These are phyloP conservation scores for Cercophora samala DNA, from an alignment of 495 filamentous ascomycete species.

Conservation along the genomic window DNA sequence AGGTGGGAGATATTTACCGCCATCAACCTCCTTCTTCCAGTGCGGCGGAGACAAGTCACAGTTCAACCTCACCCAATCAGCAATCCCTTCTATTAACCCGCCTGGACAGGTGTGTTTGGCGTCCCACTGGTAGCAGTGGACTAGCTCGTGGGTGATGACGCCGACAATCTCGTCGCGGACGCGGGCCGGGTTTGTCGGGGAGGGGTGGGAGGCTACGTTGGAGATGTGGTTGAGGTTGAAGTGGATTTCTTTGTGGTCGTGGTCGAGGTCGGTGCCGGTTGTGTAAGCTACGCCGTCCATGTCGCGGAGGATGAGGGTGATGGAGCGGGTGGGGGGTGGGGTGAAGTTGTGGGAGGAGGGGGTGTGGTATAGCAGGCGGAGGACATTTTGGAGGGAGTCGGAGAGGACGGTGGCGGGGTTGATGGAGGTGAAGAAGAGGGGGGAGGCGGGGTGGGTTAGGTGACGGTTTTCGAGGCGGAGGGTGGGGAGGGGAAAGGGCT, in stretches of 20 bases:
- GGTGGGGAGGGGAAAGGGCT: not conserved
- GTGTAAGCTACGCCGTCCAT: slow-evolving; percentile 89
- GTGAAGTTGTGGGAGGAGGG: slow-evolving; percentile 38
- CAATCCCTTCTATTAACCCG: slow-evolving; percentile 87
- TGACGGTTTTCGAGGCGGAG: not conserved
- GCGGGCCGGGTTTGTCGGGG: slow-evolving; percentile 25
- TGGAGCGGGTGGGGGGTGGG: slow-evolving; percentile 58
- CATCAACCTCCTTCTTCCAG: slow-evolving; percentile 59
- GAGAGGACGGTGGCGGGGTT: slow-evolving; percentile 49
- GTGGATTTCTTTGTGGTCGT: slow-evolving; percentile 94
- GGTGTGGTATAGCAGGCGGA: slow-evolving; percentile 59
- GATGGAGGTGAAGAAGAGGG: not conserved
- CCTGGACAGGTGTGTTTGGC: slow-evolving; percentile 61
- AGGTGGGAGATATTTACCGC: too few species aligned
- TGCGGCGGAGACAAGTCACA: slow-evolving; percentile 74
- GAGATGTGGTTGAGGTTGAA: slow-evolving; percentile 74
- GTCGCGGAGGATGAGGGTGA: slow-evolving; percentile 80
- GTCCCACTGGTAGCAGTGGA: slow-evolving; percentile 91
- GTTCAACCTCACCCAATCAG: slow-evolving; percentile 85
- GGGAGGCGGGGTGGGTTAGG: not conserved
- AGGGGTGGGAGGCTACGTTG: slow-evolving; percentile 33
- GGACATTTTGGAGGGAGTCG: slow-evolving; percentile 60
- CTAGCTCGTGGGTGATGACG: slow-evolving; percentile 87
- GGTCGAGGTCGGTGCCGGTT: slow-evolving; percentile 73
- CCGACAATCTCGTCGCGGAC: slow-evolving; percentile 68